These are phyloP conservation scores for Fistulina hepatica DNA, from an alignment of 1,284 basidiomycete species.

Conservation along the genomic window DNA sequence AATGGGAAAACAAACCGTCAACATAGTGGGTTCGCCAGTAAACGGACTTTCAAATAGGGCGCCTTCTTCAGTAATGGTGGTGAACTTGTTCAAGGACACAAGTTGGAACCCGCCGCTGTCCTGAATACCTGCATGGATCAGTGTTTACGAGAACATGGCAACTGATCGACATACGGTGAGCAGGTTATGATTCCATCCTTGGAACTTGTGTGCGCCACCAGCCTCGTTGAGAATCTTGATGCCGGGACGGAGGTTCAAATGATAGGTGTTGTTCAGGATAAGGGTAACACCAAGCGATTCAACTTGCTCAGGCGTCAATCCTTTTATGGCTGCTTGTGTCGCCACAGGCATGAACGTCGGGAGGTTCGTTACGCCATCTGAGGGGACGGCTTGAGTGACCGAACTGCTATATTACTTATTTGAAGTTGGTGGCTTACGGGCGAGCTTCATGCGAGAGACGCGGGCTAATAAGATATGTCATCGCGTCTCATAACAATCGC, in stretches of 20 bases:
- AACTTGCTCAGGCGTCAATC: constrained; percentile 73
- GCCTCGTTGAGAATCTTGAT: constrained; percentile 56
- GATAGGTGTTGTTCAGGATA: constrained; percentile 80
- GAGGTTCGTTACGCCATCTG: constrained; percentile 69
- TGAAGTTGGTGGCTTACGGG: too few relatives aligned
- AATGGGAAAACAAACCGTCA: constrained; percentile 43
- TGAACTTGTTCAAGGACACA: constrained; percentile 75
- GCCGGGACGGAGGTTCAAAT: constrained; percentile 72
- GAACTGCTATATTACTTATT: constrained; percentile 2
- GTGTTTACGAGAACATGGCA: constrained; percentile 6
- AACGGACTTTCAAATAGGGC: constrained; percentile 77
- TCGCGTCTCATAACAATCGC: too few relatives aligned
- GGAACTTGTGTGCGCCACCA: constrained; percentile 76
- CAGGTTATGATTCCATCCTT: constrained; percentile 75
- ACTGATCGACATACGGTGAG: constrained; percentile 63
- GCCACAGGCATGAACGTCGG: constrained; percentile 89
- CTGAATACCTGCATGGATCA: constrained; percentile 7
- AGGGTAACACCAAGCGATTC: constrained; percentile 69
- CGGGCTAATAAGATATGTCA: too few relatives aligned
- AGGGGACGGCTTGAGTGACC: constrained; percentile 6
- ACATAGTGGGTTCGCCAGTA: constrained; percentile 72
- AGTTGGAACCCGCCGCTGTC: constrained; percentile 80
- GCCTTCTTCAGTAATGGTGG: constrained; percentile 75
- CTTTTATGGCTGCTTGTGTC: constrained; percentile 81
- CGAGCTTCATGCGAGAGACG: too few relatives aligned